Evolutionary conservation across 2,329 filamentous ascomycete genomes (phyloP).

Genomic region (Calonectria pteridis): DNA sequence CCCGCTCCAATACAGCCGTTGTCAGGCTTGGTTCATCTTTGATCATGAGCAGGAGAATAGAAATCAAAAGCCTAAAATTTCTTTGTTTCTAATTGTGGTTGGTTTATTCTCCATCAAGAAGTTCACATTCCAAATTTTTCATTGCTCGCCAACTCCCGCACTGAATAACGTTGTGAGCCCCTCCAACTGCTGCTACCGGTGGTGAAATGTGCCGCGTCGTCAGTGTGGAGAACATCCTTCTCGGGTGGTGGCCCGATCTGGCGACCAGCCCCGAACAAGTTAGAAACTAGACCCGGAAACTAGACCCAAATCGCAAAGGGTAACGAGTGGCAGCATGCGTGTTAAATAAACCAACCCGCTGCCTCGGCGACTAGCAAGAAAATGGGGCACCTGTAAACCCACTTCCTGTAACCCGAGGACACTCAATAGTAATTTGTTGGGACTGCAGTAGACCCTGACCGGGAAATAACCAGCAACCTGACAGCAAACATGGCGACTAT

Average conservation of each 20-base stretch:
- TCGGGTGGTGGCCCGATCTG: not conserved
- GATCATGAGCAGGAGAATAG: not conserved
- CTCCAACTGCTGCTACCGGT: not conserved
- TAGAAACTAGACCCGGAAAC: not conserved
- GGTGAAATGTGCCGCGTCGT: not conserved
- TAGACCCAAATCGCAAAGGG: not conserved
- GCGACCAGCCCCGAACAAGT: not conserved
- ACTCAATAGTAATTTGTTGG: not conserved
- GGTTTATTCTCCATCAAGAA: not conserved
- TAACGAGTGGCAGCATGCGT: not conserved
- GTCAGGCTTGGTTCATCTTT: no score
- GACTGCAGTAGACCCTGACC: no score
- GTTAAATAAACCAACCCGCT: not conserved
- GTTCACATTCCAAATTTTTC: accelerated
- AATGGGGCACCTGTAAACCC: not conserved
- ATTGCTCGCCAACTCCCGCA: not conserved
- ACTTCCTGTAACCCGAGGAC: no score
- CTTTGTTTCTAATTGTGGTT: not conserved
- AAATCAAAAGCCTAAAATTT: no score
- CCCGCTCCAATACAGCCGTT: not conserved
- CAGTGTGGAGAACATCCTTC: not conserved
- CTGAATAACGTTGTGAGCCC: no score
- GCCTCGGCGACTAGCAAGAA: not conserved
- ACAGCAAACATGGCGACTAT: not conserved
- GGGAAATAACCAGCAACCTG: not conserved